Conservation (phyloP, 2,329 filamentous ascomycete genomes). For the Apiospora marii region DNA sequence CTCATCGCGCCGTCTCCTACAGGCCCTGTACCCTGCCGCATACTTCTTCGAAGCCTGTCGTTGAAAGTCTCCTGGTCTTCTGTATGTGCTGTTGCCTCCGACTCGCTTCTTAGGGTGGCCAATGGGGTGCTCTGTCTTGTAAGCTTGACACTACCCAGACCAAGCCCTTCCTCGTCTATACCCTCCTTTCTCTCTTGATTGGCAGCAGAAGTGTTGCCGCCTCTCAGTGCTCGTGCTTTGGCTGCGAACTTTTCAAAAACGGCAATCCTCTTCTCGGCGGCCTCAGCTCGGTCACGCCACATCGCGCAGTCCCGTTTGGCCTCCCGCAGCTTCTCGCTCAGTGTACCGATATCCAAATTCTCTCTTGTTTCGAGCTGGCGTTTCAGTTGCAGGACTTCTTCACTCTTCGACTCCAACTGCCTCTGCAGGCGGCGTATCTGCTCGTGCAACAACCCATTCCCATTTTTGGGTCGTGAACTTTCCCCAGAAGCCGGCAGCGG, state of each 20-base stretch:
- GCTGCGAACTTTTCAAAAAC: conserved; percentile 55
- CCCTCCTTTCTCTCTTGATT: not conserved
- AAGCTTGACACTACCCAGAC: not conserved
- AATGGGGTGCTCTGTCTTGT: not conserved
- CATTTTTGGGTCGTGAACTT: conserved; percentile 36
- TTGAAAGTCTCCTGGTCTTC: conserved; percentile 30
- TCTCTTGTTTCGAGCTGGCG: conserved; percentile 55
- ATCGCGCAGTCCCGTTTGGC: conserved; percentile 50
- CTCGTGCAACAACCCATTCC: conserved; percentile 50
- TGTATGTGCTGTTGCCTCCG: conserved; percentile 28
- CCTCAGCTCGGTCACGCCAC: conserved; percentile 64
- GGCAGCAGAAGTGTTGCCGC: not conserved
- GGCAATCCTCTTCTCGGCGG: conserved; percentile 60
- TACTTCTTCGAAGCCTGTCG: conserved; percentile 26
- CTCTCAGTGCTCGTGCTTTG: conserved; percentile 38
- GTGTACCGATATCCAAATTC: conserved; percentile 51
- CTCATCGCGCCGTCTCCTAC: conserved; percentile 22
- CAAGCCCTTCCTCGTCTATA: not conserved
- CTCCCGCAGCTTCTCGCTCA: conserved; percentile 57
- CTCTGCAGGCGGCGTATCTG: conserved; percentile 59
- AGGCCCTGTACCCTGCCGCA: conserved; percentile 23
- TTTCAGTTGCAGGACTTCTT: conserved; percentile 55
- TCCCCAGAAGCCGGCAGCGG: conserved; percentile 7
- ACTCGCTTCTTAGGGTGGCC: conserved; percentile 14
- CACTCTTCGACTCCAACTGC: conserved; percentile 53